Conservation (phyloP, 176 grass and related monocot species). For the Metroxylon sagu region DNA sequence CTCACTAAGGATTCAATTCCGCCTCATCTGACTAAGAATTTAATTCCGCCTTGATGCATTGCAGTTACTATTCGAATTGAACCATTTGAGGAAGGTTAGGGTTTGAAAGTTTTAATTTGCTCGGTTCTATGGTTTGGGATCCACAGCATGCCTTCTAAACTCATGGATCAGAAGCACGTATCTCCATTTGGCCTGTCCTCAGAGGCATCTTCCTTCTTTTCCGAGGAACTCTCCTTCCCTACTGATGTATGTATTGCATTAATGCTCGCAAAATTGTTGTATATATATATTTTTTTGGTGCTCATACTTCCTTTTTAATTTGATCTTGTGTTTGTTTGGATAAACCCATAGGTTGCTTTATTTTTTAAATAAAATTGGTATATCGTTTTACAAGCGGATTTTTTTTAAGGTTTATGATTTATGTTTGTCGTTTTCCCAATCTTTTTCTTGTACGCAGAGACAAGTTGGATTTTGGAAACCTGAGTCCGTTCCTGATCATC, state of each 20-base stretch:
- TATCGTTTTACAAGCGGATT: background rate
- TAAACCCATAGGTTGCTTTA: too few species aligned
- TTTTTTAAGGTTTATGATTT: background rate
- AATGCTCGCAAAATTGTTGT: too few species aligned
- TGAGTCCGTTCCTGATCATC: slow-evolving; percentile 29
- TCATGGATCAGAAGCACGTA: slow-evolving; percentile 36
- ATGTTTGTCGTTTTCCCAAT: slow-evolving; percentile 1
- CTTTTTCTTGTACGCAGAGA: slow-evolving; percentile 18
- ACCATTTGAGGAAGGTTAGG: too few species aligned
- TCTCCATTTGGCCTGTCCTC: slow-evolving; percentile 17
- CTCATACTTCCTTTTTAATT: too few species aligned
- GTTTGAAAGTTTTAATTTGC: background rate
- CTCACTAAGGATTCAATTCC: too few species aligned
- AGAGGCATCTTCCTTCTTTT: slow-evolving; percentile 42
- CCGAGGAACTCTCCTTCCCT: slow-evolving; percentile 30
- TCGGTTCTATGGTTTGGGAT: slow-evolving; percentile 26
- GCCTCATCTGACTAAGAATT: too few species aligned
- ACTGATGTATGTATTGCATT: slow-evolving; percentile 23
- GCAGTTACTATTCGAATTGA: too few species aligned
- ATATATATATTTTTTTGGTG: too few species aligned
- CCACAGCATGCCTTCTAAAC: slow-evolving; percentile 41
- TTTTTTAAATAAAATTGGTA: too few species aligned
- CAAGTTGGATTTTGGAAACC: slow-evolving; percentile 50
- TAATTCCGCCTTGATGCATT: too few species aligned
- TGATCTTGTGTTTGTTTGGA: too few species aligned